Percentiles rank a stretch among this genome's conserved stretches.
phyloP scores from a whole-genome alignment of 2,329 filamentous ascomycete species.

The Paraconiothyrium brasiliense region DNA sequence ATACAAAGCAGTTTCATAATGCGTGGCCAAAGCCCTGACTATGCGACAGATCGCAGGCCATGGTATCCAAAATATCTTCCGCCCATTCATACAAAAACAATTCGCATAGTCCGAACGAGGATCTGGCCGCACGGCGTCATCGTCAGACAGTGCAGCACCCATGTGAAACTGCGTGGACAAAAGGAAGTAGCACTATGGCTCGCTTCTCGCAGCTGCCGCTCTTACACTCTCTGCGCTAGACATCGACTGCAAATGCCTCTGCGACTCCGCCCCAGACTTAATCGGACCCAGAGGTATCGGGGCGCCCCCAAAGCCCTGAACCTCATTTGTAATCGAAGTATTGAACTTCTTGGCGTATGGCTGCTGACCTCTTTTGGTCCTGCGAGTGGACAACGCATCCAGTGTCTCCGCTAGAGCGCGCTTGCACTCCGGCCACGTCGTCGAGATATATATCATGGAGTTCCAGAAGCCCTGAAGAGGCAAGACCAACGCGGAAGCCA shows the following conservation, averaged over 20 bases:
- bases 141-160: not conserved
- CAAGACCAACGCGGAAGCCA: constrained; percentile 76
- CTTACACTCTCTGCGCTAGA: constrained; percentile 10
- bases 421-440: constrained; percentile 40
- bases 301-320: not conserved
- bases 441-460: constrained; percentile 73
- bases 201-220: not conserved
- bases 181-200: not conserved
- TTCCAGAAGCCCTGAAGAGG: constrained; percentile 90
- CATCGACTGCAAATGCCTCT: constrained; percentile 4
- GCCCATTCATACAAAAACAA: too few species aligned
- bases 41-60: not conserved
- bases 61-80: not conserved
- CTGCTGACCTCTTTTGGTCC: not conserved
- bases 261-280: constrained; percentile 3
- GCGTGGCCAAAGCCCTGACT: constrained; percentile 4
- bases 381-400: not conserved
- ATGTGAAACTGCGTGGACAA: not conserved
- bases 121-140: not conserved
- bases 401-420: constrained; percentile 26
- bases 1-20: not conserved
- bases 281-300: constrained; percentile 4
- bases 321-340: not conserved
- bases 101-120: not conserved
- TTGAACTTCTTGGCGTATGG: not conserved